Evolutionary conservation across 495 filamentous ascomycete species (phyloP), one percentile per base, ranked within the genome.

Genomic region (Aspergillus leporis): DNA sequence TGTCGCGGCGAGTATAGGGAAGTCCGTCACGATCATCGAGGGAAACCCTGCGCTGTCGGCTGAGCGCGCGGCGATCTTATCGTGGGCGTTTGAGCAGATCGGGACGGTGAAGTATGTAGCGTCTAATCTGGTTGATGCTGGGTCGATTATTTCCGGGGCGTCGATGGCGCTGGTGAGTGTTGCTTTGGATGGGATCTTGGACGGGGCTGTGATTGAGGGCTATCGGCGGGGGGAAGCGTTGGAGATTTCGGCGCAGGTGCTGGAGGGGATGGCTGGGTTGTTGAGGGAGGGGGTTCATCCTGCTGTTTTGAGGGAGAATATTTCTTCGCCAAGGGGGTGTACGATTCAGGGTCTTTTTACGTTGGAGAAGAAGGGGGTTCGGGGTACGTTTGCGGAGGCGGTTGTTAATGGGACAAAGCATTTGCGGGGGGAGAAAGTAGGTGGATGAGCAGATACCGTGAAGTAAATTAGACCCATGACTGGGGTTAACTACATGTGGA

Each of bases 191-290:
- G 75, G 75, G 4, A 62, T 77, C 19, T 31, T 75, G 40, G 73
- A 78, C 62, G 75, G 74, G 4, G 70, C 66, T 61, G 73, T 78
- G 36, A 70, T 64, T 0, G 70, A 73, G 63, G 75, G 75, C 0
- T 25, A 77, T 1, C 67, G 69, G 40, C 57, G 73, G 31, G 50
- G 60, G 0, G 73, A 77, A 59, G 74, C 75, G 1, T 55, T 74
- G 64, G 64, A 72, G 56, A 60, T 78, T 55, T 58, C 67, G 16
- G 56, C 70, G 21, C 66, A 72, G 56, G 66, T 67, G 4, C 19
- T 78, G 21, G 52, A 63, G 31, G 73, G 74, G 5, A 64, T 74
- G 45, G 68, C 68, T 9, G 70, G 67, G 38, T 59, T 73, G 40
- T 34, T 76, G 34, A 62, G 66, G 50, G 61, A 69, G 19, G 72